Evolutionary conservation across 352 stramenopile genomes (phyloP).

Genomic region (Sclerospora graminicola): DNA sequence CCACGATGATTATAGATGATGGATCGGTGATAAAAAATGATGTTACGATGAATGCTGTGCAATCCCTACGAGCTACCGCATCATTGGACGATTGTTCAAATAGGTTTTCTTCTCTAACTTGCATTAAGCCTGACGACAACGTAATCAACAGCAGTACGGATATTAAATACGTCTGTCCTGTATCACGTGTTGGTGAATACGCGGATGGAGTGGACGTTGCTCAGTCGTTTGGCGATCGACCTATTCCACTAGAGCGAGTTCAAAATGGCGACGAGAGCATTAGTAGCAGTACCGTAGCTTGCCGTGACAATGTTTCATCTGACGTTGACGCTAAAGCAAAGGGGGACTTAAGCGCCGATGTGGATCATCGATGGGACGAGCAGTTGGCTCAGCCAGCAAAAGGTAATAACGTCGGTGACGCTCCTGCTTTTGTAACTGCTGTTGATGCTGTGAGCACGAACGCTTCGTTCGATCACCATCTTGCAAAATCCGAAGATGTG

Average conservation of each 20-base stretch:
- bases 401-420: neutral
- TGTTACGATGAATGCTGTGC: neutral
- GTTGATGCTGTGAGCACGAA: neutral
- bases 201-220: neutral
- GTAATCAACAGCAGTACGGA: neutral
- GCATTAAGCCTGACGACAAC: neutral
- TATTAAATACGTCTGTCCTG: neutral
- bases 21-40: neutral
- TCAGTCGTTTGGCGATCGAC: slow-evolving; percentile 2
- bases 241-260: neutral
- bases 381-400: neutral
- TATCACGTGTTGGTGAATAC: neutral
- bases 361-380: neutral
- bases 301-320: neutral
- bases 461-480: neutral
- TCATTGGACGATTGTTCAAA: neutral
- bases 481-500: neutral
- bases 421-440: neutral
- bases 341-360: neutral
- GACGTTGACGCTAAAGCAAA: neutral
- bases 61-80: neutral
- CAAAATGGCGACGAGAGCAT: neutral
- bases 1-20: neutral
- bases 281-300: neutral
- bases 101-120: neutral